phyloP scores from a whole-genome alignment of 2,329 filamentous ascomycete species.

The Pseudogymnoascus sp. region DNA sequence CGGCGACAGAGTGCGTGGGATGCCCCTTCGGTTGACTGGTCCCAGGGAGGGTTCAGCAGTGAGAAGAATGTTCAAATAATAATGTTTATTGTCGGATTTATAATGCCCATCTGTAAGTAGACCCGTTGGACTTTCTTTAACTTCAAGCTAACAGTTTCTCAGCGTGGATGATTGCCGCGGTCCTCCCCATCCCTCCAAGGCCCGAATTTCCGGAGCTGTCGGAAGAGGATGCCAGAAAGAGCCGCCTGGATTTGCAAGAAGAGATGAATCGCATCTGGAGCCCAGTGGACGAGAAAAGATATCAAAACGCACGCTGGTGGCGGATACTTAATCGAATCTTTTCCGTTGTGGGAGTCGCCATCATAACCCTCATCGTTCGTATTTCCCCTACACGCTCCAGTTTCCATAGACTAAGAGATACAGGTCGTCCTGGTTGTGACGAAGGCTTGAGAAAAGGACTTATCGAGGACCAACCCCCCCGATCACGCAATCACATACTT shows the following conservation, averaged over 20 bases:
- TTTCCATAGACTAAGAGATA: not conserved
- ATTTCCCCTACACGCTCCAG: not conserved
- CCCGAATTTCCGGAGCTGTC: conserved; percentile 47
- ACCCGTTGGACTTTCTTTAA: not conserved
- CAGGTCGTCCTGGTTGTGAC: not conserved
- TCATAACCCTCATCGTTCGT: conserved; percentile 45
- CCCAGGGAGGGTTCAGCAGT: conserved; percentile 53
- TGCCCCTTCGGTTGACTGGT: conserved; percentile 63
- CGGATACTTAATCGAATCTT: conserved; percentile 55
- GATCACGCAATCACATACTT: not conserved
- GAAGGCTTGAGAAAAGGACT: not conserved
- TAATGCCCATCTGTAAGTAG: conserved; percentile 62
- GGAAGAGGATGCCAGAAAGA: conserved; percentile 26
- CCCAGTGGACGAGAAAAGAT: conserved; percentile 27
- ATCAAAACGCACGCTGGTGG: conserved; percentile 58
- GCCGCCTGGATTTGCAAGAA: conserved; percentile 21
- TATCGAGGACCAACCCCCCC: not conserved
- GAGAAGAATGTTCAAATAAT: conserved; percentile 67
- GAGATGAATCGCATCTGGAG: conserved; percentile 24
- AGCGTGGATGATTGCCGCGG: conserved; percentile 75
- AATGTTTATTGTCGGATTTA: conserved; percentile 68
- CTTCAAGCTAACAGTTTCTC: conserved; percentile 19
- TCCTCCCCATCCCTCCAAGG: conserved; percentile 61
- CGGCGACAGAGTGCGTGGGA: conserved; percentile 58
- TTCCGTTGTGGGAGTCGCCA: conserved; percentile 47